These are phyloP conservation scores for Mortierella antarctica DNA, from an alignment of 192 early-diverging fungal genomes.

Conservation along the genomic window DNA sequence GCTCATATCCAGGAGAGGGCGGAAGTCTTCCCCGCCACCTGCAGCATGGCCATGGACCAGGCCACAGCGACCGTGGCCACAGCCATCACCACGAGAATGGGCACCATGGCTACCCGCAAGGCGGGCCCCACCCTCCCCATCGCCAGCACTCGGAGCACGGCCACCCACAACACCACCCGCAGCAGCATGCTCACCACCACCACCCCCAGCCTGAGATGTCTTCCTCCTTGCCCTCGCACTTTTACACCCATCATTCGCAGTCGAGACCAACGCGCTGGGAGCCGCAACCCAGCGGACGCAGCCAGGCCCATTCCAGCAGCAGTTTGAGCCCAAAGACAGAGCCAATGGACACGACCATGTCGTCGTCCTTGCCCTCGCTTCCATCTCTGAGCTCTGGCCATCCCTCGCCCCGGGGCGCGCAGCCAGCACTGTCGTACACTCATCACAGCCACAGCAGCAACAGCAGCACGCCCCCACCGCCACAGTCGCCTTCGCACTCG, in stretches of 20 bases:
- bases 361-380: conserved; percentile 37
- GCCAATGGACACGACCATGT: conserved; percentile 47
- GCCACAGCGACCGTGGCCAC: conserved; percentile 2
- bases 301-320: conserved; percentile 3
- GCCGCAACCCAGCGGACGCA: conserved; percentile 15
- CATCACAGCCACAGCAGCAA: conserved; percentile 15
- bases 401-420: conserved; percentile 16
- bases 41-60: conserved; percentile 11
- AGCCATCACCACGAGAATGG: not conserved
- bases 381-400: conserved; percentile 16
- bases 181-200: conserved; percentile 2
- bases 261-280: conserved; percentile 39
- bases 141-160: conserved; percentile 22
- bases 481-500: conserved; percentile 21
- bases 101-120: conserved; percentile 18
- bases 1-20: conserved; percentile 26
- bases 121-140: not conserved
- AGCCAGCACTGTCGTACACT: conserved; percentile 15
- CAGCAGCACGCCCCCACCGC: conserved; percentile 22
- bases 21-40: conserved; percentile 29
- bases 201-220: conserved; percentile 41
- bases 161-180: conserved; percentile 8
- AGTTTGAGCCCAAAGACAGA: conserved; percentile 41
- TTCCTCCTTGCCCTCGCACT: conserved; percentile 50
- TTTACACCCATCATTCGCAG: conserved; percentile 22